Evolutionary conservation across 257 asterid genomes (phyloP), one percentile per base, ranked within the genome.

Genomic region (Thymus mandschuricus): DNA sequence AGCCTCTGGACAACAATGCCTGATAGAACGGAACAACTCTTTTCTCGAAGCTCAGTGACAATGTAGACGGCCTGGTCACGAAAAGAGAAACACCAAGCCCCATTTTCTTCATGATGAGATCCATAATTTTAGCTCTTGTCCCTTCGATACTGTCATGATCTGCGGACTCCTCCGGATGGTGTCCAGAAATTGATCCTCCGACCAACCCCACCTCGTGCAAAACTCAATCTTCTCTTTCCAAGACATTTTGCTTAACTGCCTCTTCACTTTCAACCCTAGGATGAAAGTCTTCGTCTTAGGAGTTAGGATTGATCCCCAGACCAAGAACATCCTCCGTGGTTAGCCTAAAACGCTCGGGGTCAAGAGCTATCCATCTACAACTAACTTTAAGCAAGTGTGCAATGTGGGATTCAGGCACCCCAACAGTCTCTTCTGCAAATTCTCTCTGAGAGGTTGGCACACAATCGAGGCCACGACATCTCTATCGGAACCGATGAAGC

Each of bases 1-100:
- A 63, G 51, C 82, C 84, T 58, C 68, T 64, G 0, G 69, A 70
- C 76, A 52, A 2, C 63, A 77, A 66, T 49, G 28, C 64, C 41
- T 67, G 66, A 52, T 71, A 75, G 21, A 64, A 71, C 3, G 84
- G 81, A 27, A 34, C 72, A 31, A 83, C 64, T 21, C 41, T 74
- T 50, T 41, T 52, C 70, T 77, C 64, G 52, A 82, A 66, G 71
- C 87, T 77, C 21, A 54, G 15, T 0, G 68, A 1, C 27, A 73
- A 11, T 5, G 76, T 3, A 4, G 3, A n/a, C 2, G 77, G 81
- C 35, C 30, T n/a, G 1, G 3, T 29, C 30, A 67, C 2, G 2
- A 77, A 4, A 46, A 71, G 3, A 6, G 70, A 57, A 43, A 66
- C 40, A 13, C 60, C 70, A 49, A 51, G 30, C 3, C 74, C 78